Evolutionary conservation across 2,329 filamentous ascomycete genomes (phyloP), one percentile per base, ranked within the genome.

Genomic region (Stachybotrys chlorohalonatus): DNA sequence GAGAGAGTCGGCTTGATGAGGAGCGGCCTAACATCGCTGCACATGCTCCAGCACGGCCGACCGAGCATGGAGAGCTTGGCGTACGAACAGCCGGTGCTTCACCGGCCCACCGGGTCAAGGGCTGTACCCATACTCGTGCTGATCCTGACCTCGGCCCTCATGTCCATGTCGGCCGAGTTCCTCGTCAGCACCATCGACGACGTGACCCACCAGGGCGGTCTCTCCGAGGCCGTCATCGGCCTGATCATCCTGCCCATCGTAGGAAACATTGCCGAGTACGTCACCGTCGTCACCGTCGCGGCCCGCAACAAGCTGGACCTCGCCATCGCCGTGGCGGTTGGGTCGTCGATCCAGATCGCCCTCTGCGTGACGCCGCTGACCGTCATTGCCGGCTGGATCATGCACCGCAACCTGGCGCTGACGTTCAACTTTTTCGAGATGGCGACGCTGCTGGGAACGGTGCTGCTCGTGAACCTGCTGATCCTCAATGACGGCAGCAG

Each of bases 391-490:
- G 81, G 80, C 13, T 85, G 82, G 82, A 72, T 73, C 57, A 69
- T 85, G 60, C 64, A 72, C 11, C 75, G 76, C 46, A 75, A 82
- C 17, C 77, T 85, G 67, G 75, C 81, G n/a, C 75, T 90, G 51
- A 85, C 87, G 60, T 90, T 90, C 69, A 85, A 85, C 61, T 78
- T 85, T 42, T 90, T 90, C 64, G 87, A 90, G 71, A 89, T 86
- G 0, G 83, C 89, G 17, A 83, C 84, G 45, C 78, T 90, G 62
- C 86, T 90, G 63, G 80, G 87, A 5, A 82, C 79, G 3, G 85
- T 87, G 3, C 75, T 90, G 56, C 81, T 90, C 51, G 86, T 90
- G 63, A 89, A 89, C 67, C 84, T 89, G 61, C 72, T 90, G n/a
- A 85, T 90, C 53, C 77, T 87, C 31, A 86, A 88, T 61, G 87